Evolutionary conservation across 371 early-diverging fungal genomes (phyloP), one percentile per base, ranked within the genome.

Genomic region (Cladochytrium tenue): DNA sequence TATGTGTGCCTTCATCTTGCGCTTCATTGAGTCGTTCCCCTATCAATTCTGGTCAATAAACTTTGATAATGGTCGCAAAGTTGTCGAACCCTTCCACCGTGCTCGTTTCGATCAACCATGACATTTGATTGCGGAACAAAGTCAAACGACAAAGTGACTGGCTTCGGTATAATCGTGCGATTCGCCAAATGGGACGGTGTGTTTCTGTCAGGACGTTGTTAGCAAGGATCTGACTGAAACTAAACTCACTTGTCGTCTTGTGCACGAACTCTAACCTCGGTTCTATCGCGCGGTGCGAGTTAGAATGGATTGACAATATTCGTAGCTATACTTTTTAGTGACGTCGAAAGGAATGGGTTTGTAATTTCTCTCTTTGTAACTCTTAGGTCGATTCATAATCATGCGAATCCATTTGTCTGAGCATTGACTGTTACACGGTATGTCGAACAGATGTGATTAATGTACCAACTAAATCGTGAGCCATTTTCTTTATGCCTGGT

Each of bases 321-420:
- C 78, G 81, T 79, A 31, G 1, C 25, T 17, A 20, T 25, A 33
- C 56, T 10, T 51, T n/a, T 1, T 43, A 30, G n/a, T 55, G 51
- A 56, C 51, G 33, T 25, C 51, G 53, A 27, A n/a, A 32, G 25
- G 55, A 20, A 26, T 33, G 17, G 52, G 32, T 32, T 30, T 60
- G 4, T 28, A 27, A 3, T 50, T 4, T 33, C 53, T 63, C 51
- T 93, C 91, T 27, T 88, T 84, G 79, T 92, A 94, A 71, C 89
- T 88, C 34, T 82, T 81, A 67, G 91, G 90, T 51, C 92, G 82
- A 17, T 89, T 88, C 59, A 95, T 73, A 23, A 96, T 91, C 30
- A 93, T 88, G 35, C 95, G 81, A 71, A 90, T 90, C 94, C 95
- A 95, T 72, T 90, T 91, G 63, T 86, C 92, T 64, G 25, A 26